Percentiles rank a stretch among this genome's conserved stretches.
phyloP scores from a whole-genome alignment of 495 filamentous ascomycete genomes.

The Talaromyces wortmannii region DNA sequence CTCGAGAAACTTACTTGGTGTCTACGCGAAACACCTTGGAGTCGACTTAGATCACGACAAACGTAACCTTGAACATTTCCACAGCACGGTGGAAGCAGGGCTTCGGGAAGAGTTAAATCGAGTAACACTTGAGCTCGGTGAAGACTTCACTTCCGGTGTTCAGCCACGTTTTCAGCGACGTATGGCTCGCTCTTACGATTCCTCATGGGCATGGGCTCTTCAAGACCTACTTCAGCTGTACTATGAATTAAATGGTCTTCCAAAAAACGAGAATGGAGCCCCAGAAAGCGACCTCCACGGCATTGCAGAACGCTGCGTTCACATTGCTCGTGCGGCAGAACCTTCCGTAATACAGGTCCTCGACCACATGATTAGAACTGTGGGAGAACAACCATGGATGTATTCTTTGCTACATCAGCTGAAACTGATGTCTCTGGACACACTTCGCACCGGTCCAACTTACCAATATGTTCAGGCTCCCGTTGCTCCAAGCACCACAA shows the following conservation, averaged over 20 bases:
- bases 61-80: background rate
- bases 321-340: background rate
- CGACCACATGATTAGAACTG: slow-evolving; percentile 92
- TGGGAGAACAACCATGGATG: slow-evolving; percentile 91
- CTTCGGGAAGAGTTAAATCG: slow-evolving; percentile 5
- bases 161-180: slow-evolving; percentile 3
- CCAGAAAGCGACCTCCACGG: too few relatives aligned
- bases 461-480: slow-evolving; percentile 93
- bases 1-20: background rate
- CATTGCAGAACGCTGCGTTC: background rate
- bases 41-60: background rate
- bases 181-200: slow-evolving; percentile 8
- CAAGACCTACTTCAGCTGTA: slow-evolving; percentile 6
- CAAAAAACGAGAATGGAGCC: background rate
- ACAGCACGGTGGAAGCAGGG: background rate
- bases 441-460: slow-evolving; percentile 71
- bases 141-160: slow-evolving; percentile 4
- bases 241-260: background rate
- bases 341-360: slow-evolving; percentile 98
- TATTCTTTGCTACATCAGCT: slow-evolving; percentile 88
- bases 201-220: slow-evolving; percentile 11
- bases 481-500: slow-evolving; percentile 80
- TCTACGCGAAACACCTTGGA: slow-evolving; percentile 1
- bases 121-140: slow-evolving; percentile 5
- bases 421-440: slow-evolving; percentile 94